Evolutionary conservation across 805 yeast species (phyloP).

Genomic region (Spathaspora passalidarum): DNA sequence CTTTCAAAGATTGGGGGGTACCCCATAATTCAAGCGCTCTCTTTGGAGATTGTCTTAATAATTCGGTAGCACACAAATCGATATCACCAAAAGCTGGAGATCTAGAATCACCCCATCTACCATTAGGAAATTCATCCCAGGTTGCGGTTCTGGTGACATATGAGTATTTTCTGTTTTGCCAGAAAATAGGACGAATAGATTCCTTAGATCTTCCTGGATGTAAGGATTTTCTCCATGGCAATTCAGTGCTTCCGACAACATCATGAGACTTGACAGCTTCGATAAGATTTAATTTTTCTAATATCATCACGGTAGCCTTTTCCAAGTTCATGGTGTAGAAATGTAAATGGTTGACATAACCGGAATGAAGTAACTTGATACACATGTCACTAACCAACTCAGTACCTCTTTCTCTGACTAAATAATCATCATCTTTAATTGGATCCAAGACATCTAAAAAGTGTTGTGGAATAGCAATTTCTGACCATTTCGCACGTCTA

Average conservation of each 20-base stretch:
- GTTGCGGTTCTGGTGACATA: slow-evolving; percentile 85
- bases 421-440: slow-evolving; percentile 84
- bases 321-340: slow-evolving; percentile 98
- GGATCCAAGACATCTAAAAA: slow-evolving; percentile 73
- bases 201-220: slow-evolving; percentile 78
- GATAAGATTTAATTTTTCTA: slow-evolving; percentile 67
- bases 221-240: slow-evolving; percentile 92
- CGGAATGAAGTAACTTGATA: slow-evolving; percentile 61
- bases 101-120: slow-evolving; percentile 97
- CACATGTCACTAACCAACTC: slow-evolving; percentile 84
- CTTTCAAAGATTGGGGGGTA: slow-evolving; percentile 56
- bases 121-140: slow-evolving; percentile 99
- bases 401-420: slow-evolving; percentile 83
- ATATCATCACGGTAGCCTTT: slow-evolving; percentile 81
- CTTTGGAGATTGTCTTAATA: slow-evolving; percentile 79
- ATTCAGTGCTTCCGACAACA: slow-evolving; percentile 36
- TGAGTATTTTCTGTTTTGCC: slow-evolving; percentile 91
- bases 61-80: slow-evolving; percentile 73
- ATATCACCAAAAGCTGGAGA: slow-evolving; percentile 96
- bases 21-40: slow-evolving; percentile 90
- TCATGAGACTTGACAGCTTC: slow-evolving; percentile 39
- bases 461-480: slow-evolving; percentile 71
- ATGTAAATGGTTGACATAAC: slow-evolving; percentile 81
- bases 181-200: slow-evolving; percentile 88
- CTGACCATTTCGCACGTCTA: slow-evolving; percentile 94